Percentiles rank a stretch among this genome's conserved stretches.
Evolutionary conservation across 2,329 filamentous ascomycete species (phyloP).

Genomic region (Diaporthe ampelina): DNA sequence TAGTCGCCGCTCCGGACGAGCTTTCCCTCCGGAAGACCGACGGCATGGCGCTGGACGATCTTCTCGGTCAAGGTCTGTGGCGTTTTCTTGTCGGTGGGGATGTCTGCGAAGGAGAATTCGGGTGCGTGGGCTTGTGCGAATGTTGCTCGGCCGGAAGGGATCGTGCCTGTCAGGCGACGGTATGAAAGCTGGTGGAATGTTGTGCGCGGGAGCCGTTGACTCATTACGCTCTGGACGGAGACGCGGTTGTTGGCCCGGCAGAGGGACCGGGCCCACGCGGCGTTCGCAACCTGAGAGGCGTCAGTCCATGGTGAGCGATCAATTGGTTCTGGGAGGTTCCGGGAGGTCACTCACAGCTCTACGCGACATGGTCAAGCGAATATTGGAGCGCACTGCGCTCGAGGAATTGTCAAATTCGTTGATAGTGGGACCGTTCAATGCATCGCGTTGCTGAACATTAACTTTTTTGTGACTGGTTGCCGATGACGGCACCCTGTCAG

Average conservation of each 20-base stretch:
- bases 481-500: constrained; percentile 13
- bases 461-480: constrained; percentile 32
- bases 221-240: constrained; percentile 12
- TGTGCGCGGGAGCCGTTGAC: constrained; percentile 21
- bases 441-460: constrained; percentile 23
- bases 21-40: constrained; percentile 83
- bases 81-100: constrained; percentile 45
- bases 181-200: constrained; percentile 13
- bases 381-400: constrained; percentile 16
- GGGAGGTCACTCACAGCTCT: background rate
- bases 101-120: constrained; percentile 30
- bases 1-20: constrained; percentile 86
- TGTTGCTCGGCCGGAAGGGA: constrained; percentile 17
- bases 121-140: constrained; percentile 8
- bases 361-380: constrained; percentile 24
- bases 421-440: background rate
- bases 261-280: constrained; percentile 17
- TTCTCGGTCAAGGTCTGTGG: constrained; percentile 91
- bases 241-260: constrained; percentile 22
- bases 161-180: constrained; percentile 5
- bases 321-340: background rate
- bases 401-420: constrained; percentile 9
- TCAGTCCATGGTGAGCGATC: background rate
- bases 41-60: constrained; percentile 84
- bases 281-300: constrained; percentile 3